These are phyloP conservation scores for Limtongia smithiae DNA, from an alignment of 805 yeast species.

Conservation along the genomic window DNA sequence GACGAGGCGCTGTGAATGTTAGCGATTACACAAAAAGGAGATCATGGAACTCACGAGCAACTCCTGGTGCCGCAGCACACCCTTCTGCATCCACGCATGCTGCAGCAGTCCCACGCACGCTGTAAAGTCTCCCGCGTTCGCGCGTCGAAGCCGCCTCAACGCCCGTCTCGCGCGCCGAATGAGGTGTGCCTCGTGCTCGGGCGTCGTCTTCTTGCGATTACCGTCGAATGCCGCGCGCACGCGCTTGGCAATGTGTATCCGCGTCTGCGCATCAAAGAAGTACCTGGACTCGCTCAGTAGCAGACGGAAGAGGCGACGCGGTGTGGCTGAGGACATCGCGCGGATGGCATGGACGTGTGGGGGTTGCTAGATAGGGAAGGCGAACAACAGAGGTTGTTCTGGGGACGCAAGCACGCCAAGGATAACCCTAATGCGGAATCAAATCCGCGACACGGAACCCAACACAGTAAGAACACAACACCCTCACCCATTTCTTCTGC, in stretches of 20 bases:
- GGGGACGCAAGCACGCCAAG: no score
- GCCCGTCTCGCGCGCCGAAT: background rate
- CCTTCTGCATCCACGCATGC: conserved; percentile 1
- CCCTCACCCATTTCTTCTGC: no score
- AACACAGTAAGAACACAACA: no score
- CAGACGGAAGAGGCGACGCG: background rate
- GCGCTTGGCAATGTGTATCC: background rate
- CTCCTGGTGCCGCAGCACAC: background rate
- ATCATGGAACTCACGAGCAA: background rate
- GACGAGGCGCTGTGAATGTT: background rate
- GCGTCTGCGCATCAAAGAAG: conserved; percentile 13
- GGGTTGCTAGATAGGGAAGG: no score
- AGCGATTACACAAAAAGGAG: background rate
- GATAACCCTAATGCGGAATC: no score
- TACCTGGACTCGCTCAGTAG: background rate
- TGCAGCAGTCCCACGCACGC: background rate
- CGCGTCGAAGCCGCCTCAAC: conserved; percentile 1
- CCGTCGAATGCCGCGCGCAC: background rate
- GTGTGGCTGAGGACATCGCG: no score
- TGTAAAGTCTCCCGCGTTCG: conserved; percentile 1
- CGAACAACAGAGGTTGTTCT: no score
- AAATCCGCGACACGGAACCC: no score
- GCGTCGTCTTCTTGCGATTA: background rate
- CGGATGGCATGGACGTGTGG: no score
- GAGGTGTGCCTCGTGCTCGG: background rate